Base-by-base conservation (phyloP, 371 early-diverging fungal genomes). In the Lichtheimia ornata region DNA sequence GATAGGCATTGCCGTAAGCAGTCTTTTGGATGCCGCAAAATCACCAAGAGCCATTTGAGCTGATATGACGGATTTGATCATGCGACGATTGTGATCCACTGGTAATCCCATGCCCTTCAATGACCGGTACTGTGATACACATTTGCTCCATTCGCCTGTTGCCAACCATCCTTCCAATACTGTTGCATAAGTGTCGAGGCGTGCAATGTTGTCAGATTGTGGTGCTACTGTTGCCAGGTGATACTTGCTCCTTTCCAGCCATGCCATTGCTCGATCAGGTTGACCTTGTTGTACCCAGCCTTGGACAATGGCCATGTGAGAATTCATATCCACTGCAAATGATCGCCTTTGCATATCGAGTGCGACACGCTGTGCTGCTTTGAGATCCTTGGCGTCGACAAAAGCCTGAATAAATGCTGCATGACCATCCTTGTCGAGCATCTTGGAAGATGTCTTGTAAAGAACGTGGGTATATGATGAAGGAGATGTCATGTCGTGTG, bases 151-250 rank as follows among this genome's bases (percentile, higher is more conserved):
- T 42, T 69, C 51, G 1, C 73, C 73, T 35, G 22, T 43, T 14
- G 54, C 25, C 18, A 76, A n/a, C 61, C 40, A 63, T 15, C 61
- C 62, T 56, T 76, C 76, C 63, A 73, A 51, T 1, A 73, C 14
- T 2, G 62, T 53, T 4, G 73, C 76, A 67, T 69, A 71, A 0
- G 66, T 28, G 42, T 73, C 76, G n/a, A 73, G 35, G 0, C 55
- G 55, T 25, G 52, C 20, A 15, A n/a, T 15, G 20, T 20, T 14
- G 25, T 59, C 56, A 13, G 20, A 25, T 9, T 68, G 57, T 14
- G 65, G 22, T 17, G 12, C 50, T 5, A 28, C 22, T 24, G 12
- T 24, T 7, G 35, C 15, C 35, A 35, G 2, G 11, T 35, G 35
- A n/a, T 47, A 50, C 0, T 50, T 44, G n/a, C 27, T 41, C 22